Conservation (phyloP, 2,329 filamentous ascomycete species). For the Chrysoporthe cubensis region DNA sequence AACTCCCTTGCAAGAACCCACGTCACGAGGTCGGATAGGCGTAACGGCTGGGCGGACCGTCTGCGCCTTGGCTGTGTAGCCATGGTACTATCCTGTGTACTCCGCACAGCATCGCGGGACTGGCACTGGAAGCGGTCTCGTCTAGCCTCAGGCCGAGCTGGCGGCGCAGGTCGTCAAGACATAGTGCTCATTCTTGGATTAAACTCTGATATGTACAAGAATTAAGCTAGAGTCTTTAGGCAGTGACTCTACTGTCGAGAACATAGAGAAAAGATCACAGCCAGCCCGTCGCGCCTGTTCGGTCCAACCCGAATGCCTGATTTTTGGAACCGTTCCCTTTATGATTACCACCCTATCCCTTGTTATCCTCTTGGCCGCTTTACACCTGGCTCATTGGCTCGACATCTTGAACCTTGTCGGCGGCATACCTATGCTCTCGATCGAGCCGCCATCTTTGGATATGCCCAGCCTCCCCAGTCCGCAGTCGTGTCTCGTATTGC, state of each 20-base stretch:
- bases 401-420: not conserved
- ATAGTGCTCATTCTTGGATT: constrained; percentile 12
- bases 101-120: not conserved
- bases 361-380: not conserved
- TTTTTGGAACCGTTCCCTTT: not conserved
- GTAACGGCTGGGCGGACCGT: constrained; percentile 17
- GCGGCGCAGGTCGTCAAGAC: not conserved
- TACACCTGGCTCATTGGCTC: not conserved
- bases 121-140: not conserved
- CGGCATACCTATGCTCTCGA: too few relatives aligned
- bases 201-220: constrained; percentile 18
- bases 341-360: not conserved
- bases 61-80: not conserved
- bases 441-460: not conserved
- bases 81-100: not conserved
- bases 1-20: not conserved
- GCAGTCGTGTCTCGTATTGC: not conserved
- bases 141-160: not conserved
- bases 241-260: constrained; percentile 2
- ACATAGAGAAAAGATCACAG: not conserved
- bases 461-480: not conserved
- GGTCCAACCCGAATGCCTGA: constrained; percentile 2
- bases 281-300: constrained; percentile 3
- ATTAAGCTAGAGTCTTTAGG: constrained; percentile 14
- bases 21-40: not conserved